Evolutionary conservation across 1,284 basidiomycete species (phyloP).

Genomic region (Crucibulum cyathiforme): DNA sequence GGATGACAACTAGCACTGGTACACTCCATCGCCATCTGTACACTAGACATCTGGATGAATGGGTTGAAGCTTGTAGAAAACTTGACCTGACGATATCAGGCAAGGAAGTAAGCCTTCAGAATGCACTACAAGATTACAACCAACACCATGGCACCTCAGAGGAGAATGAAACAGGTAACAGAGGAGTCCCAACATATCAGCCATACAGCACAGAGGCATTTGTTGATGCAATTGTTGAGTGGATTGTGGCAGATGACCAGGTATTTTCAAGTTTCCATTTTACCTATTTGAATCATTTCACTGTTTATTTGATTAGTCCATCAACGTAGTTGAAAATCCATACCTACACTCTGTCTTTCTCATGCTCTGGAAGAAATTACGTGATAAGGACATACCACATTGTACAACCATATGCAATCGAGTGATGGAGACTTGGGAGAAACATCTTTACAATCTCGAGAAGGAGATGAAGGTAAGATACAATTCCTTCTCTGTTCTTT

Average conservation of each 20-base stretch:
- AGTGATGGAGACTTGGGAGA: conserved; percentile 20
- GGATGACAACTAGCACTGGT: neutral
- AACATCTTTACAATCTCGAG: conserved; percentile 15
- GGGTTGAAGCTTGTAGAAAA: conserved; percentile 8
- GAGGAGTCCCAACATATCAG: neutral
- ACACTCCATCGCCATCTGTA: conserved; percentile 1
- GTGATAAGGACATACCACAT: conserved; percentile 30
- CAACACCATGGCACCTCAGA: neutral
- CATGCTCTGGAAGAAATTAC: conserved; percentile 20
- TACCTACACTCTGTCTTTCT: conserved; percentile 20
- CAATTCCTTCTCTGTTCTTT: neutral
- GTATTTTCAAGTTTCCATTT: conserved; percentile 13
- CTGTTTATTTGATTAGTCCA: conserved; percentile 16
- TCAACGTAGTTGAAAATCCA: conserved; percentile 26
- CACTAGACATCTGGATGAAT: conserved; percentile 1
- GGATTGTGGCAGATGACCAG: conserved; percentile 36
- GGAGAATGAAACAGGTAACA: neutral
- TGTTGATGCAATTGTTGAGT: conserved; percentile 27
- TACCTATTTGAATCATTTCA: neutral
- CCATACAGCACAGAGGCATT: conserved; percentile 22
- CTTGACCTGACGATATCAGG: conserved; percentile 6
- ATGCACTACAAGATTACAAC: neutral
- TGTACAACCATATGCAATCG: conserved; percentile 21
- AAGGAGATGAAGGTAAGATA: conserved; percentile 13
- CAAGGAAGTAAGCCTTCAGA: neutral